phyloP scores from a whole-genome alignment of 2,329 filamentous ascomycete genomes.

The Calonectria ilicicola region DNA sequence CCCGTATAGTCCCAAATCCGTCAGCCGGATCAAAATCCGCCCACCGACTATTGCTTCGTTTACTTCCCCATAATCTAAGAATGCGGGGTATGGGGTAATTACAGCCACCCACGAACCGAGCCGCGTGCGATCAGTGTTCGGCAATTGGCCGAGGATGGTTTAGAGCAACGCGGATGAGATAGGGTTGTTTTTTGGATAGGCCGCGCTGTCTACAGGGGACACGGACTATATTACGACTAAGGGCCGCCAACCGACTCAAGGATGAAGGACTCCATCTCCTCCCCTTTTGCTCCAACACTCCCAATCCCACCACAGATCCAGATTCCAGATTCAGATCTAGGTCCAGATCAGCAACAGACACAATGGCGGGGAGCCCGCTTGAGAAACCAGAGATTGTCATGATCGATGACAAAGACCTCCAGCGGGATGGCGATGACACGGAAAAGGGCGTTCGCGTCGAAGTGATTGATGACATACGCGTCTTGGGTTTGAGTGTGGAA shows the following conservation, averaged over 20 bases:
- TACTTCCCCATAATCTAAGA: neutral
- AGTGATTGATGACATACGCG: slow-evolving; percentile 44
- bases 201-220: neutral
- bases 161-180: neutral
- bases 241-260: neutral
- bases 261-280: neutral
- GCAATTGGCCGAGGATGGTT: neutral
- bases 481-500: slow-evolving; percentile 43
- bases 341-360: neutral
- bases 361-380: neutral
- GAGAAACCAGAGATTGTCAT: slow-evolving; percentile 41
- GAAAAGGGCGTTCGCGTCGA: slow-evolving; percentile 37
- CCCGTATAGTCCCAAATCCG: neutral
- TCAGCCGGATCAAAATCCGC: slow-evolving; percentile 15
- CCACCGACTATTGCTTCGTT: neutral
- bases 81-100: slow-evolving; percentile 22
- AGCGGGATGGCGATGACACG: neutral
- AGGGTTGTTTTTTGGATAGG: neutral
- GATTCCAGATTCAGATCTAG: too few relatives aligned
- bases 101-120: neutral
- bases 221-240: slow-evolving; percentile 11
- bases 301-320: neutral
- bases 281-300: neutral
- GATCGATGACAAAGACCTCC: slow-evolving; percentile 31
- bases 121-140: neutral